Evolutionary conservation across 164 flowering plant species (phyloP).

Genomic region (Stephania cephalantha): DNA sequence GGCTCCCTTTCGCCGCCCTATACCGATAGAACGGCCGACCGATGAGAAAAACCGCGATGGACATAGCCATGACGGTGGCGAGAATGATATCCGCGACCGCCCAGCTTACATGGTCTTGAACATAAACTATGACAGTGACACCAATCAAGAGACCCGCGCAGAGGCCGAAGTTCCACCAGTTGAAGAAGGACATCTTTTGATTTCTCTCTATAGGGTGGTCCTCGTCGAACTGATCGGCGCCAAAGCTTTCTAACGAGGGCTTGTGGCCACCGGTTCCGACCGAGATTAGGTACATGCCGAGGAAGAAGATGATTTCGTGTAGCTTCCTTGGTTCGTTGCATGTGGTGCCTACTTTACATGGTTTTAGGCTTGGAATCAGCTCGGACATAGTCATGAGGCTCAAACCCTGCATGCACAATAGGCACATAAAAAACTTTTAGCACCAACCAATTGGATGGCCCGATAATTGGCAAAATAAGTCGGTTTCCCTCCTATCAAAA

Average conservation of each 20-base stretch:
- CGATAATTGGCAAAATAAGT: no score
- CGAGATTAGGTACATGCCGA: constrained; percentile 71
- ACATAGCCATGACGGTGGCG: constrained; percentile 44
- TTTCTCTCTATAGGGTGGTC: constrained; percentile 57
- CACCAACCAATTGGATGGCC: no score
- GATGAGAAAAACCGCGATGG: constrained; percentile 38
- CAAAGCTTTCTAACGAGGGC: constrained; percentile 87
- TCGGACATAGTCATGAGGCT: constrained; percentile 56
- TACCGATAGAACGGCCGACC: constrained; percentile 72
- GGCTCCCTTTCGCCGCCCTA: constrained; percentile 58
- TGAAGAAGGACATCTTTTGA: constrained; percentile 87
- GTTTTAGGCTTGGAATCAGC: constrained; percentile 46
- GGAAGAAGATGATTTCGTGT: constrained; percentile 61
- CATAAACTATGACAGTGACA: constrained; percentile 70
- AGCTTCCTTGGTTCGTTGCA: constrained; percentile 41
- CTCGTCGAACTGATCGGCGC: constrained; percentile 97
- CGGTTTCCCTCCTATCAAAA: no score
- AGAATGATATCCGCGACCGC: constrained; percentile 58
- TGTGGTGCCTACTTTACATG: constrained; percentile 27
- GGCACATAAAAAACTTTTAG: no score
- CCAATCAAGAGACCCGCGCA: constrained; percentile 66
- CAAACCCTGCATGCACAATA: constrained; percentile 49
- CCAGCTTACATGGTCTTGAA: constrained; percentile 79
- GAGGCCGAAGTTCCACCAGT: constrained; percentile 86
- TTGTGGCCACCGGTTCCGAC: constrained; percentile 91